These are phyloP conservation scores for Colletotrichum costaricense DNA, from an alignment of 2,329 filamentous ascomycete species.

Conservation along the genomic window DNA sequence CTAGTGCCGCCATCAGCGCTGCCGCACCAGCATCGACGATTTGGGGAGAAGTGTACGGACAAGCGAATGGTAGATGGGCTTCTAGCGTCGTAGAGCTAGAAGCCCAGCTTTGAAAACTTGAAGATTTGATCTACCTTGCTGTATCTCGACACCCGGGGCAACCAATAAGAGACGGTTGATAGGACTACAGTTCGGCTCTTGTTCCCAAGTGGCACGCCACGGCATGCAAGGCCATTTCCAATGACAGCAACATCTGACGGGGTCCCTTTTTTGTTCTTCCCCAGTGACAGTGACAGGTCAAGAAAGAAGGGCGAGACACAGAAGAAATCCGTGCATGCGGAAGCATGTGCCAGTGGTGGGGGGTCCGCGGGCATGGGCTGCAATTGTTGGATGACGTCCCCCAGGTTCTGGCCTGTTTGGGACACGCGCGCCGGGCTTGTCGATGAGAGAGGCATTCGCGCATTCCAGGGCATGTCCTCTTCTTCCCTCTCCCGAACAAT, in stretches of 20 bases:
- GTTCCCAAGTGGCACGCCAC: conserved; percentile 7
- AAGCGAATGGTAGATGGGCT: not conserved
- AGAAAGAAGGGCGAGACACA: not conserved
- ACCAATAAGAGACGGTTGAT: conserved; percentile 25
- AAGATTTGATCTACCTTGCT: not conserved
- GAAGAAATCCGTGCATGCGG: conserved; percentile 17
- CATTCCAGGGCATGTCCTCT: conserved; percentile 26
- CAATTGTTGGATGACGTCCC: conserved; percentile 30
- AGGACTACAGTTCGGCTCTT: conserved; percentile 6
- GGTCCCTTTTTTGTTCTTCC: not conserved
- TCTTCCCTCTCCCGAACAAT: conserved; percentile 22
- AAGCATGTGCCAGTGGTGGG: conserved; percentile 33
- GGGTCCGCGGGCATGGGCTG: conserved; percentile 12
- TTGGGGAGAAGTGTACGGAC: not conserved
- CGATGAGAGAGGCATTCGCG: conserved; percentile 15
- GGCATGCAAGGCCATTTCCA: conserved; percentile 23
- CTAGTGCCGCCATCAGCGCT: not conserved
- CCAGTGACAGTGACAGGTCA: conserved; percentile 2
- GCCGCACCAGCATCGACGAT: not conserved
- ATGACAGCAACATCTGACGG: conserved; percentile 23
- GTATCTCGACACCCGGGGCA: not conserved
- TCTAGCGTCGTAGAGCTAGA: not conserved
- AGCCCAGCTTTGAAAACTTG: not conserved
- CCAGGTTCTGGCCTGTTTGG: conserved; percentile 31
- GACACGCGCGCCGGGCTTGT: conserved; percentile 17